Evolutionary conservation across 306 rosid genomes (phyloP).

Genomic region (Cajanus cajan): DNA sequence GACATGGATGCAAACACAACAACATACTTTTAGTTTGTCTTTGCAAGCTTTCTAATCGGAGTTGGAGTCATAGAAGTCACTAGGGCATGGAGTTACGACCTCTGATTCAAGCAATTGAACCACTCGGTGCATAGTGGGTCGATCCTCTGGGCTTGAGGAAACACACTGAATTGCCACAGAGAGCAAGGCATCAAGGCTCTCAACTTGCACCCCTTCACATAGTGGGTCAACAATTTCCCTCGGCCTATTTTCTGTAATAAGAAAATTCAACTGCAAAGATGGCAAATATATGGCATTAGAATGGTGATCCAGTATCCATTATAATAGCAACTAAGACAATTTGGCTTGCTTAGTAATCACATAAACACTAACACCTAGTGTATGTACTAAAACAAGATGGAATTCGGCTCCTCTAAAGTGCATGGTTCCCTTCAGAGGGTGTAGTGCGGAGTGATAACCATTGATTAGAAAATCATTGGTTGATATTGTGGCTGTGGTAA

Average conservation of each 20-base stretch:
- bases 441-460: background rate
- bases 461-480: background rate
- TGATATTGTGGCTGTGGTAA: background rate
- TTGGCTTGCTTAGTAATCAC: background rate
- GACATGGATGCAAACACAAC: conserved; percentile 30
- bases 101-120: conserved; percentile 94
- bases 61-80: conserved; percentile 87
- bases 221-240: conserved; percentile 78
- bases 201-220: conserved; percentile 86
- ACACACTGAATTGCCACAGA: conserved; percentile 83
- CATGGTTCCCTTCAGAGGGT: background rate
- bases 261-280: conserved; percentile 77
- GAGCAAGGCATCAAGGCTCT: conserved; percentile 90
- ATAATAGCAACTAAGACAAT: conserved; percentile 27
- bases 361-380: background rate
- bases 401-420: background rate
- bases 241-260: conserved; percentile 73
- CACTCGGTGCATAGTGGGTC: conserved; percentile 97
- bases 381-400: conserved; percentile 18
- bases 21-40: conserved; percentile 24
- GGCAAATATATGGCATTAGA: conserved; percentile 30
- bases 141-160: conserved; percentile 87
- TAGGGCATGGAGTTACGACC: conserved; percentile 95
- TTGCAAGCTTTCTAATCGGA: conserved; percentile 54
- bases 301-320: conserved; percentile 10